These are phyloP conservation scores for Penicillium mononematosum DNA, from an alignment of 495 filamentous ascomycete genomes.

Conservation along the genomic window DNA sequence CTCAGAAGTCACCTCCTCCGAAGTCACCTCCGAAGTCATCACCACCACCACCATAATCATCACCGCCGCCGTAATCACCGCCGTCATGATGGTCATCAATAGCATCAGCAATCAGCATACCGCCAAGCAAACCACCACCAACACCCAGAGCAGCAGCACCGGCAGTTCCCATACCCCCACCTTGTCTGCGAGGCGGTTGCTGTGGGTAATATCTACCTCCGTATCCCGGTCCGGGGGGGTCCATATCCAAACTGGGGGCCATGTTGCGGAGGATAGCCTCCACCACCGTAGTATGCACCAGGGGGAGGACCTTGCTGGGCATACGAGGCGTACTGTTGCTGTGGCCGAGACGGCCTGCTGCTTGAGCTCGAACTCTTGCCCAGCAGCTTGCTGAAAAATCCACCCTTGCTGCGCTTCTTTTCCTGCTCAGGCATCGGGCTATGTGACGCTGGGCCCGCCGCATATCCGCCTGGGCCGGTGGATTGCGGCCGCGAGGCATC, in stretches of 20 bases:
- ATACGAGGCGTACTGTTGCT: constrained; percentile 32
- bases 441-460: constrained; percentile 24
- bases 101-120: constrained; percentile 63
- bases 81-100: constrained; percentile 47
- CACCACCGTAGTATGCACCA: constrained; percentile 32
- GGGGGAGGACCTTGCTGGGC: constrained; percentile 25
- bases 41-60: constrained; percentile 48
- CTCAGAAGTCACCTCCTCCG: constrained; percentile 56
- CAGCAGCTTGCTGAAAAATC: constrained; percentile 51
- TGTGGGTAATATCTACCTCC: constrained; percentile 41
- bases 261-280: constrained; percentile 35
- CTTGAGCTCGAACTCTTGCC: constrained; percentile 38
- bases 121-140: constrained; percentile 74
- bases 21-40: constrained; percentile 32
- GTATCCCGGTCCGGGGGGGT: constrained; percentile 36
- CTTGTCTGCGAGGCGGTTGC: constrained; percentile 29
- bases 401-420: constrained; percentile 39
- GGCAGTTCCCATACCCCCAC: constrained; percentile 58
- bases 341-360: constrained; percentile 20
- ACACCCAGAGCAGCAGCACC: constrained; percentile 75
- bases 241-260: constrained; percentile 40
- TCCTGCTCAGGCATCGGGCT: constrained; percentile 29
- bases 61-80: constrained; percentile 42
- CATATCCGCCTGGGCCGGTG: constrained; percentile 20
- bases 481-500: constrained; percentile 26